phyloP scores from a whole-genome alignment of 2,329 filamentous ascomycete species.

The Bipolaris zeicola region DNA sequence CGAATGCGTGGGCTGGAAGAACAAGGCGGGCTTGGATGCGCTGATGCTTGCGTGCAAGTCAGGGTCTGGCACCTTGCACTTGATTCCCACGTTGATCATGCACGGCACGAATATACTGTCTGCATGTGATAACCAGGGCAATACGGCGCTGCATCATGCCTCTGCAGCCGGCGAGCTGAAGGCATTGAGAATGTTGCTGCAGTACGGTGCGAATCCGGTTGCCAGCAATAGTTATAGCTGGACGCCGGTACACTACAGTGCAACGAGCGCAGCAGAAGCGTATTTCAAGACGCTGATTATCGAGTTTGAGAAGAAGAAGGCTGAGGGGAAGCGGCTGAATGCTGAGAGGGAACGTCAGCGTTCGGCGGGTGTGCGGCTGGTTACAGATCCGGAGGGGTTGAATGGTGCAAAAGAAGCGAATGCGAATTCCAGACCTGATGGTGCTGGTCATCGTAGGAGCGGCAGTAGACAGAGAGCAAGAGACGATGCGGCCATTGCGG shows the following conservation, averaged over 20 bases:
- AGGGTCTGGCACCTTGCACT: conserved; percentile 51
- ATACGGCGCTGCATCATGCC: conserved; percentile 86
- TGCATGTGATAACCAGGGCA: conserved; percentile 70
- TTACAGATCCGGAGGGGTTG: conserved; percentile 9
- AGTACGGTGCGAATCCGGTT: conserved; percentile 76
- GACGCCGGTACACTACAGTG: conserved; percentile 82
- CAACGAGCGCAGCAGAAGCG: conserved; percentile 81
- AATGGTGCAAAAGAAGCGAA: not conserved
- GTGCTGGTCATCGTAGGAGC: conserved; percentile 3
- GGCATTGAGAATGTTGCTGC: conserved; percentile 75
- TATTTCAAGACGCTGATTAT: conserved; percentile 79
- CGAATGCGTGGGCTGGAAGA: conserved; percentile 66
- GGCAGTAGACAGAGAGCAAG: conserved; percentile 31
- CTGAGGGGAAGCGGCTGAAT: conserved; percentile 47
- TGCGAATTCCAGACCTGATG: conserved; percentile 3
- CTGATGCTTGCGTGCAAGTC: conserved; percentile 49
- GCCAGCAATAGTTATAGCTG: conserved; percentile 77
- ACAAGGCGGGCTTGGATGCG: conserved; percentile 72
- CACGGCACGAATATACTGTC: conserved; percentile 37
- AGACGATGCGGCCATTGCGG: conserved; percentile 42
- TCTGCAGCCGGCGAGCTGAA: conserved; percentile 80
- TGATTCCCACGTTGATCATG: conserved; percentile 48
- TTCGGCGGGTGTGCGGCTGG: conserved; percentile 30
- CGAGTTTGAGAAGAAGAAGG: conserved; percentile 69
- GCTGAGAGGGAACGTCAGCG: conserved; percentile 40